Conservation (phyloP, 75 land plant genomes). For the Chamaecyparis obtusa region DNA sequence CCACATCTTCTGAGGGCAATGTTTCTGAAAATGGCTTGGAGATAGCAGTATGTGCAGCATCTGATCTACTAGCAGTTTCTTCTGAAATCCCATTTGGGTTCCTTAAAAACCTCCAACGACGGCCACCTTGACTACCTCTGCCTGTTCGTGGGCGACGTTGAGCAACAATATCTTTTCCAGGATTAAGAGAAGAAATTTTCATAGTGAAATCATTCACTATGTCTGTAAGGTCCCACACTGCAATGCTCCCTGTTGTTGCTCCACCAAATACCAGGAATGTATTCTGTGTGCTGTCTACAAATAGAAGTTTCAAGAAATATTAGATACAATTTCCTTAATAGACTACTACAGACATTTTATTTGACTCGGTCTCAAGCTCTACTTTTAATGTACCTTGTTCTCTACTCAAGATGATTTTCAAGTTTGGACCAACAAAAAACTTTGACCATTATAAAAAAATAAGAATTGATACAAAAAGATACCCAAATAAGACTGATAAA, state of each 20-base stretch:
- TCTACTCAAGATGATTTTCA: not conserved
- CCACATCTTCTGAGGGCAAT: too few relatives aligned
- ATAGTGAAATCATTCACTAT: slow-evolving; percentile 48
- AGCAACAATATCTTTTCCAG: slow-evolving; percentile 39
- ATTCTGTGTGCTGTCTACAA: slow-evolving; percentile 14
- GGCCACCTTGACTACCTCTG: slow-evolving; percentile 98
- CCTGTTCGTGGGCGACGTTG: slow-evolving; percentile 82
- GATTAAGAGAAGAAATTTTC: slow-evolving; percentile 16
- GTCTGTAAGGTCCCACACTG: slow-evolving; percentile 87
- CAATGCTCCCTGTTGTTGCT: slow-evolving; percentile 90
- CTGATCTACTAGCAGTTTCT: not conserved
- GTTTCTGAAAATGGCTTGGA: slow-evolving; percentile 5
- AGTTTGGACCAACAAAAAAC: not conserved
- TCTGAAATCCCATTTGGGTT: not conserved
- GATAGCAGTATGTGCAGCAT: not conserved
- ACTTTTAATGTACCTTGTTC: not conserved
- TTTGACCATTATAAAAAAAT: not conserved
- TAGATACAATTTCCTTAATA: not conserved
- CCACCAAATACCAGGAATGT: slow-evolving; percentile 72
- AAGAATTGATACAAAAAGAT: not conserved
- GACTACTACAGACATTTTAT: not conserved
- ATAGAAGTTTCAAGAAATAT: slow-evolving; percentile 3
- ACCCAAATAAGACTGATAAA: not conserved
- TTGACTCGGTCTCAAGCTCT: not conserved
- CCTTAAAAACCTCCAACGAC: slow-evolving; percentile 56